Evolutionary conservation across 371 early-diverging fungal species (phyloP).

Genomic region (Cokeromyces recurvatus): DNA sequence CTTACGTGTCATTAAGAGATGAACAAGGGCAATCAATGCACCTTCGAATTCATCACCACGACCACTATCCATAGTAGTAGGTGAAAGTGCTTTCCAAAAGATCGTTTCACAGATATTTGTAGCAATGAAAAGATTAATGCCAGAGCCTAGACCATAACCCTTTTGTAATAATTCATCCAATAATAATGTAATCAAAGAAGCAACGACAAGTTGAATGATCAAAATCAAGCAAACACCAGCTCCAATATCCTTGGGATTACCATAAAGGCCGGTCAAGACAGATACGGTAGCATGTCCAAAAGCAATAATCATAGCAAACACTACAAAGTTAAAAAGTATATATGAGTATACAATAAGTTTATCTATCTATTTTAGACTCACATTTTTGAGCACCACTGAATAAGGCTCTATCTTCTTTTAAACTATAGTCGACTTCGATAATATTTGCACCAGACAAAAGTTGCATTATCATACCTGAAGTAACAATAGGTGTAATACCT

Average conservation of each 20-base stretch:
- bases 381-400: constrained; percentile 98
- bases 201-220: constrained; percentile 96
- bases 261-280: constrained; percentile 99
- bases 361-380: constrained; percentile 31
- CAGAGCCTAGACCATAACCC: constrained; percentile 99
- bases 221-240: constrained; percentile 94
- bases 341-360: not conserved
- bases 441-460: constrained; percentile 96
- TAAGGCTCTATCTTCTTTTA: constrained; percentile 99
- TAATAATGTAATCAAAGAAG: constrained; percentile 98
- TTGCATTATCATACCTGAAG: constrained; percentile 99
- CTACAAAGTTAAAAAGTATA: constrained; percentile 30
- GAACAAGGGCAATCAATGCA: constrained; percentile 95
- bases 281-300: constrained; percentile 99
- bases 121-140: constrained; percentile 99
- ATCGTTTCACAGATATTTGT: constrained; percentile 99
- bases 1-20: constrained; percentile 92
- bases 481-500: constrained; percentile 99
- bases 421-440: constrained; percentile 97
- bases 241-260: constrained; percentile 94
- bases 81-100: constrained; percentile 99
- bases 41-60: constrained; percentile 99
- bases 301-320: constrained; percentile 93
- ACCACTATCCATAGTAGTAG: constrained; percentile 98
- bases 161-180: constrained; percentile 99